These are phyloP conservation scores for Setaria viridis DNA, from an alignment of 202 grass and related monocot species.

Conservation along the genomic window DNA sequence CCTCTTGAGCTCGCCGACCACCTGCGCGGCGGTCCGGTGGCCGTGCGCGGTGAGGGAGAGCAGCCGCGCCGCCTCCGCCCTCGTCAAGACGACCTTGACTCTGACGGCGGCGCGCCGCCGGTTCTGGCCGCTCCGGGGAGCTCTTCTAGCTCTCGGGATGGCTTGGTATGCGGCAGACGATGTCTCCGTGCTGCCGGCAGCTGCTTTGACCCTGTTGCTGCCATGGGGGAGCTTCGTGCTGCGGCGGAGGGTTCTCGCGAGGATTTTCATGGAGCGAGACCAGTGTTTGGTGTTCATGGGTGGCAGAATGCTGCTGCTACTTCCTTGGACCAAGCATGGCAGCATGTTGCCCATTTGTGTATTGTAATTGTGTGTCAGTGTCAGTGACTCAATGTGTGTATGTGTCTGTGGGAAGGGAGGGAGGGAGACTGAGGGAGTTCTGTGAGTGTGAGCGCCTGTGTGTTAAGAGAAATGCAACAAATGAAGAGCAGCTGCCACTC, in stretches of 20 bases:
- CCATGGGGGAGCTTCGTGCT: background rate
- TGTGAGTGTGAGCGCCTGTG: no score
- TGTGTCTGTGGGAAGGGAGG: background rate
- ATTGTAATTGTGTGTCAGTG: no score
- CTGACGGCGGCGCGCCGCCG: slow-evolving; percentile 30
- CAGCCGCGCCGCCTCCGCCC: slow-evolving; percentile 57
- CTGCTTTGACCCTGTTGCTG: slow-evolving; percentile 5
- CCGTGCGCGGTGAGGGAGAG: slow-evolving; percentile 47
- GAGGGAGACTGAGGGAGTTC: no score
- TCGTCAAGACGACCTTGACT: slow-evolving; percentile 70
- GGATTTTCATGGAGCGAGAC: slow-evolving; percentile 38
- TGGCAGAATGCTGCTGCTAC: slow-evolving; percentile 32
- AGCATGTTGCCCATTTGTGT: slow-evolving; percentile 64
- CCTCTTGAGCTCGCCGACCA: slow-evolving; percentile 51
- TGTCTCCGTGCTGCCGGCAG: background rate
- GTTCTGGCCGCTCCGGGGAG: background rate
- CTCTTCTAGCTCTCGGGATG: background rate
- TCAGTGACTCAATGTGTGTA: background rate
- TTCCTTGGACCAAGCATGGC: slow-evolving; percentile 48
- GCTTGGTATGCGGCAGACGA: background rate
- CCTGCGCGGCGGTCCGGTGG: slow-evolving; percentile 41
- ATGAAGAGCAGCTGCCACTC: background rate
- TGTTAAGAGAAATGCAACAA: background rate
- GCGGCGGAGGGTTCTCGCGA: slow-evolving; percentile 24
- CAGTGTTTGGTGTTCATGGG: slow-evolving; percentile 43